Conservation (phyloP, 179 eudicot genomes). For the Vitellaria paradoxa region DNA sequence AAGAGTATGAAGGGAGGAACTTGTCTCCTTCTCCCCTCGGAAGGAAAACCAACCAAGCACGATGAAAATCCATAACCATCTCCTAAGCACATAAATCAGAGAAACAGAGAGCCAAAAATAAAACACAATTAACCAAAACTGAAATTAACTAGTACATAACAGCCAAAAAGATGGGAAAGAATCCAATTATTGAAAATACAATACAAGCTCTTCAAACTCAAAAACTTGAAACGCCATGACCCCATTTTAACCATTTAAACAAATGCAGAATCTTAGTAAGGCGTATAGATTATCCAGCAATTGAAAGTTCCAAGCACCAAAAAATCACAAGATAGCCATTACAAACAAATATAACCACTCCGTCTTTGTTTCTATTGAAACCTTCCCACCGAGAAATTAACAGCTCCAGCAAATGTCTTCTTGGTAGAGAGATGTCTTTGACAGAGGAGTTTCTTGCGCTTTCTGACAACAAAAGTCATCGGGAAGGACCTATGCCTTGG, state of each 20-base stretch:
- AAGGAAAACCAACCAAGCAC: no score
- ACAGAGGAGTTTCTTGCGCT: constrained; percentile 56
- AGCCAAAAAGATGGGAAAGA: background rate
- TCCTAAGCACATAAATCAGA: background rate
- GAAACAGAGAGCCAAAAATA: background rate
- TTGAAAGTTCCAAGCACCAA: constrained; percentile 58
- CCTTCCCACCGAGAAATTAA: constrained; percentile 60
- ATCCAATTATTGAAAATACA: background rate
- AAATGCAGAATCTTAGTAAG: background rate
- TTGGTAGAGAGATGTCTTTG: constrained; percentile 62
- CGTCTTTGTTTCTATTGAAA: constrained; percentile 53
- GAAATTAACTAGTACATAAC: background rate
- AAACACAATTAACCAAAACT: background rate
- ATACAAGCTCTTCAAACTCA: background rate
- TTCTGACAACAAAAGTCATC: constrained; percentile 71
- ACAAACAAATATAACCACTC: constrained; percentile 60
- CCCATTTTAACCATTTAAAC: background rate
- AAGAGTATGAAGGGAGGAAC: no score
- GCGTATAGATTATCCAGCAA: constrained; percentile 39
- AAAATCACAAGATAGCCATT: constrained; percentile 51
- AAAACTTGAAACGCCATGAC: no score
- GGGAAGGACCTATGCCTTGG: constrained; percentile 37
- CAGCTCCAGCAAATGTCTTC: constrained; percentile 53
- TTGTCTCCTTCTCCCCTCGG: no score
- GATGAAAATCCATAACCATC: background rate